A percentile compares a stretch with the other conserved stretches of the same genome.
Conservation (phyloP, 23 red algal species). For the Gracilaria domingensis region DNA sequence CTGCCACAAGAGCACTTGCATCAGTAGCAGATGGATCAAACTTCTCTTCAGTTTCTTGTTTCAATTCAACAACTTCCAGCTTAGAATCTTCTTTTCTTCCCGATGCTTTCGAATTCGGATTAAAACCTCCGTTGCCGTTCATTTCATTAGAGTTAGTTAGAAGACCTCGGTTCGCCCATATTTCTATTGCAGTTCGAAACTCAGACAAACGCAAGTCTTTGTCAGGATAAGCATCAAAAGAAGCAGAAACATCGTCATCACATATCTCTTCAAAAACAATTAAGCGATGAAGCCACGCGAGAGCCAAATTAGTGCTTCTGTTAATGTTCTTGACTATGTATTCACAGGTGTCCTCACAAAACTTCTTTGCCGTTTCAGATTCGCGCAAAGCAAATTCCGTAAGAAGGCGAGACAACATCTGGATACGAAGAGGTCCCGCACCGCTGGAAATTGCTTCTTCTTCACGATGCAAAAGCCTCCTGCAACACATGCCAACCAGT, state of each 20-base stretch:
- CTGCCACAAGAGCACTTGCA: neutral
- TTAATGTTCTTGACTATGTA: slow-evolving; percentile 65
- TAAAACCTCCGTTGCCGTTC: neutral
- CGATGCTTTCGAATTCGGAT: neutral
- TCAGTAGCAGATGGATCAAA: neutral
- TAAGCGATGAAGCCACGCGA: slow-evolving; percentile 70
- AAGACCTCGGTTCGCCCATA: neutral
- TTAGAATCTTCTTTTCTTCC: neutral
- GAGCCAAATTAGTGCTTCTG: slow-evolving; percentile 47
- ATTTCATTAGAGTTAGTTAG: neutral
- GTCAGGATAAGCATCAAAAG: neutral
- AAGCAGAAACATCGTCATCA: neutral
- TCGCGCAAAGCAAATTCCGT: slow-evolving; percentile 31
- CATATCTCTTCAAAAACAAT: slow-evolving; percentile 35
- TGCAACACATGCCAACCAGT: slow-evolving; percentile 39
- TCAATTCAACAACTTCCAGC: neutral
- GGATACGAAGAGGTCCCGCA: slow-evolving; percentile 60
- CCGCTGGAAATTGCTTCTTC: slow-evolving; percentile 60
- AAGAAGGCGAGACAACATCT: slow-evolving; percentile 58
- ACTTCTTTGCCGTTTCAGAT: slow-evolving; percentile 18
- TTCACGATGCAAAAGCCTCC: slow-evolving; percentile 60
- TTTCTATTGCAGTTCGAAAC: neutral
- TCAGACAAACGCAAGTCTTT: slow-evolving; percentile 16
- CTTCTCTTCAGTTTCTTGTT: neutral
- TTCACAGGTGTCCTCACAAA: slow-evolving; percentile 68